phyloP scores from a whole-genome alignment of 106 monocot genomes.

The Cymbidium sinense region DNA sequence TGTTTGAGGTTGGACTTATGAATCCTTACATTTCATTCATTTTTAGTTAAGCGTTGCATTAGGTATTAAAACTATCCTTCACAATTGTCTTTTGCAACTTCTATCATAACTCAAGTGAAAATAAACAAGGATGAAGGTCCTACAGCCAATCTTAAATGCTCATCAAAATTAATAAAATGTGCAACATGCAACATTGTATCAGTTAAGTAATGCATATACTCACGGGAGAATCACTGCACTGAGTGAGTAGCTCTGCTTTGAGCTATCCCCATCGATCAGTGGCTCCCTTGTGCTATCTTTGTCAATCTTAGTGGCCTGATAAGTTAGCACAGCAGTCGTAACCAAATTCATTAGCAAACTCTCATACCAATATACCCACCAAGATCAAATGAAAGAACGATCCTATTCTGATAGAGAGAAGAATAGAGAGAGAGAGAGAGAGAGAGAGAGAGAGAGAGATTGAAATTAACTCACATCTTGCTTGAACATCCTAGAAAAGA shows the following conservation, averaged over 20 bases:
- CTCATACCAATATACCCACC: neutral
- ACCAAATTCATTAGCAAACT: neutral
- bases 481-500: constrained; percentile 6
- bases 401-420: too few relatives aligned
- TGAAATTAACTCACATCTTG: neutral
- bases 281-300: constrained; percentile 36
- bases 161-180: neutral
- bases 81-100: neutral
- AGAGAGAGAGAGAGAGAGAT: neutral
- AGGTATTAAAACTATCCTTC: neutral
- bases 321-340: neutral
- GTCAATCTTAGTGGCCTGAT: constrained; percentile 15
- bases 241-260: constrained; percentile 41
- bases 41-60: too few relatives aligned
- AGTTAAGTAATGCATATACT: constrained; percentile 9
- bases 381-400: neutral
- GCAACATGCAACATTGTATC: neutral
- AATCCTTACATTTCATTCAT: neutral
- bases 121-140: neutral
- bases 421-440: too few relatives aligned
- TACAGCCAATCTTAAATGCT: neutral
- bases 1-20: neutral
- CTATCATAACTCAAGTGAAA: neutral
- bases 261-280: constrained; percentile 16
- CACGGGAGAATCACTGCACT: constrained; percentile 55